Base-by-base conservation (phyloP, 2,329 filamentous ascomycete species). In the Fusarium begoniae region DNA sequence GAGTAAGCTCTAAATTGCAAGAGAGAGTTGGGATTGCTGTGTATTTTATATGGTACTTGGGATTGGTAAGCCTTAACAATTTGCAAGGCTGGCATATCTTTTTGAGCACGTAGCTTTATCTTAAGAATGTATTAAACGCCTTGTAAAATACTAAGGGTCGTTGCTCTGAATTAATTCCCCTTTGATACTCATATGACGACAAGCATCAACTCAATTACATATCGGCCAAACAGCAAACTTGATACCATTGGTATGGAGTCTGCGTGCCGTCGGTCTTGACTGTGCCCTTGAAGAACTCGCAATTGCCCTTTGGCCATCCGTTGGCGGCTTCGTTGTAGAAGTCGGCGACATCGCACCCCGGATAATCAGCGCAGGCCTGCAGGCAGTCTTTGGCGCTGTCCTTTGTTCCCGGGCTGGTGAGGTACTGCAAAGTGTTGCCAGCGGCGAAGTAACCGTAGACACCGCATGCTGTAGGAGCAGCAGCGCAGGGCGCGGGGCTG, bases 61-160 rank as follows among this genome's bases (percentile, higher is more conserved):
- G 6, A 0, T 13, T 13, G 1, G 12, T 6, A 5, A 32, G 15
- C 22, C 5, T 11, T 13, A 0, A 2, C 0, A 18, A 0, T n/a
- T 32, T 13, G 8, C 3, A 7, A 45, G 15, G 5, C 28, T 13
- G 5, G 8, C 12, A 18, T 18, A 18, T 13, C 18, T 30, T 50
- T 12, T 6, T 8, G 2, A 9, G 24, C 13, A 22, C 3, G 24
- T 8, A 47, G 44, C 13, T 47, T 28, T 7, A 20, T 28, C 18
- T 14, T 7, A 20, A 26, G 24, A 45, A 13, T 45, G 5, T 22
- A 40, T 40, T 6, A 13, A 22, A 0, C 20, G 8, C 12, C 8
- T 14, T 22, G 3, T 40, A 13, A 40, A 22, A 8, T 3, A 8
- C 12, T 0, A 41, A 41, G 4, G 7, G 38, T 6, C 12, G 12